Base-by-base conservation (phyloP, 2,329 filamentous ascomycete genomes). In the Oidium heveae region DNA sequence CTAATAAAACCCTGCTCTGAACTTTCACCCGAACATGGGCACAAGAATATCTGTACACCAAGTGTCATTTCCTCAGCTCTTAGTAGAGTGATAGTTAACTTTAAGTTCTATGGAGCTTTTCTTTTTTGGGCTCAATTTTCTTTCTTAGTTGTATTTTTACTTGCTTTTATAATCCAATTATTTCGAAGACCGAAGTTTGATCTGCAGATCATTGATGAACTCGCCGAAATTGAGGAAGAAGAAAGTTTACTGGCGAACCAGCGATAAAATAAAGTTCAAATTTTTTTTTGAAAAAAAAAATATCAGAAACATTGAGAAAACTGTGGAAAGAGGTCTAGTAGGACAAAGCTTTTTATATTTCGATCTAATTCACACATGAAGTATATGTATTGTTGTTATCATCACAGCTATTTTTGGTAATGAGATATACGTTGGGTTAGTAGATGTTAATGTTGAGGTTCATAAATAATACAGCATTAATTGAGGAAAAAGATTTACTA, bases 61-160 rank as follows among this genome's bases (percentile, higher is more conserved):
- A 89, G 82, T 22, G 80, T 95, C 39, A 84, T 88, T 66, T 91
- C 85, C 57, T 94, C 86, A 0, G 94, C 98, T 68, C 73, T 98
- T 59, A 95, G 96, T 68, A 80, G 88, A 47, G 78, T 95, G 57
- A 88, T 85, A 22, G 76, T 94, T 63, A 94, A 93, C 65, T 98
- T 91, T 74, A 88, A 91, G 6, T 86, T 95, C 65, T 94, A 98
- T 63, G 91, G 91, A 12, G 79, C 82, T 12, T 71, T 96, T n/a
- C 77, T 86, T 60, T 98, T 96, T 67, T 98, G 88, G 87, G 85
- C 87, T 0, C 91, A 98, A 63, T 96, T 95, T 64, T 84, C 76
- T 13, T 96, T 98, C 69, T 69, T 98, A 46, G 82, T 68, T 36
- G 73, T 95, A 20, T 95, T 94, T 67, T 67, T 94, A 10, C 69